phyloP scores from a whole-genome alignment of 2,329 filamentous ascomycete genomes.

The Colletotrichum plurivorum region DNA sequence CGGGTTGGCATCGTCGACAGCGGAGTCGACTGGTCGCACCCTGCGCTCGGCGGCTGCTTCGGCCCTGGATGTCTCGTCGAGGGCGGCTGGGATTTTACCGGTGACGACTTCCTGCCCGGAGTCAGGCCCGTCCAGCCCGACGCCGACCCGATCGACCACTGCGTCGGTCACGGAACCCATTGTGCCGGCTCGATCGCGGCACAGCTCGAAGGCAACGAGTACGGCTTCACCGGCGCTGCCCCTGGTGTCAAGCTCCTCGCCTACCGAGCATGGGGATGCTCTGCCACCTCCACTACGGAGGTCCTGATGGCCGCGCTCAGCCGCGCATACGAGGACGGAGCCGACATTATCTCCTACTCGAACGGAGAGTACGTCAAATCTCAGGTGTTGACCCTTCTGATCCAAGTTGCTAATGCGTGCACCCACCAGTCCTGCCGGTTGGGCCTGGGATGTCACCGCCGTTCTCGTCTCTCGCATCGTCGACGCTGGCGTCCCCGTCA shows the following conservation, averaged over 20 bases:
- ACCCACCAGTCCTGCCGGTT: constrained; percentile 41
- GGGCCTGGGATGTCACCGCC: constrained; percentile 47
- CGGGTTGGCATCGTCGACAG: constrained; percentile 58
- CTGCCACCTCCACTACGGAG: constrained; percentile 52
- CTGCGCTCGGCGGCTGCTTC: constrained; percentile 67
- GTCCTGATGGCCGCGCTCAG: constrained; percentile 58
- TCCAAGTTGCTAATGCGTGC: constrained; percentile 44
- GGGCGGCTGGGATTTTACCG: constrained; percentile 63
- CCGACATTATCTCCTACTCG: constrained; percentile 50
- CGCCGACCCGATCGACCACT: constrained; percentile 29
- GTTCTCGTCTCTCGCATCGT: constrained; percentile 47
- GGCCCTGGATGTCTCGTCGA: constrained; percentile 62
- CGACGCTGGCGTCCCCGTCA: constrained; percentile 46
- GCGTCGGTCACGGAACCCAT: constrained; percentile 57
- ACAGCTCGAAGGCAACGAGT: constrained; percentile 41
- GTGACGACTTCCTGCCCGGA: constrained; percentile 50
- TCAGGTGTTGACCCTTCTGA: constrained; percentile 41
- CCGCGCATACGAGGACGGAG: constrained; percentile 58
- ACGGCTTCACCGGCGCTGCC: constrained; percentile 54
- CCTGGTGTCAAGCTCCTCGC: constrained; percentile 55
- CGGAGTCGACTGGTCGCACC: constrained; percentile 63
- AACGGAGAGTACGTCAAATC: constrained; percentile 41
- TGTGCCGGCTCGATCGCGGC: constrained; percentile 63
- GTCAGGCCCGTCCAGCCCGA: constrained; percentile 20
- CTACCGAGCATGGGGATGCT: constrained; percentile 56